phyloP scores from a whole-genome alignment of 257 asterid genomes.

The Scutellaria minor region DNA sequence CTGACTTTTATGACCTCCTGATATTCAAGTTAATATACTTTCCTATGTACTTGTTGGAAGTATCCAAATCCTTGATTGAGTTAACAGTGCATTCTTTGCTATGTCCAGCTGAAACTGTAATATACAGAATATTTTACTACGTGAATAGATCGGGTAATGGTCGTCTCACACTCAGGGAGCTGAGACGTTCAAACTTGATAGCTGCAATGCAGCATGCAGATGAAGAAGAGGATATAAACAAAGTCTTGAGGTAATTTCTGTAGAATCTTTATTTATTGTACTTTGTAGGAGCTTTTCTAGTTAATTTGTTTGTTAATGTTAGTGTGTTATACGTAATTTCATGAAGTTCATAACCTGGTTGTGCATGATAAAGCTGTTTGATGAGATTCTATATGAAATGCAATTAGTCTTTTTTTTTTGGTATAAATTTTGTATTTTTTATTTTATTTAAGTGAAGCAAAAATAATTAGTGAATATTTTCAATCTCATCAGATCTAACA shows the following conservation, averaged over 20 bases:
- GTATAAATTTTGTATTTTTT: too few relatives aligned
- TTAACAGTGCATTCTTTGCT: constrained; percentile 53
- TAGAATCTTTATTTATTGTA: constrained; percentile 13
- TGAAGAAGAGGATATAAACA: constrained; percentile 99
- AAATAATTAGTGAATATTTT: constrained; percentile 8
- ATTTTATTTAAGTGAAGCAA: not conserved
- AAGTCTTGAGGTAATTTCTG: constrained; percentile 79
- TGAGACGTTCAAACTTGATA: constrained; percentile 85
- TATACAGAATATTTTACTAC: constrained; percentile 96
- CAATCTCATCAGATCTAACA: constrained; percentile 8
- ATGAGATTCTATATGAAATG: constrained; percentile 4
- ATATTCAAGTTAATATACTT: constrained; percentile 30
- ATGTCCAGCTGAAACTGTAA: constrained; percentile 97
- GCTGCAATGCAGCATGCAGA: constrained; percentile 99
- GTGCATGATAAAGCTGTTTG: not conserved
- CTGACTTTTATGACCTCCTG: constrained; percentile 32
- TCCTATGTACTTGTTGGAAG: constrained; percentile 31
- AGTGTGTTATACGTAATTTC: not conserved
- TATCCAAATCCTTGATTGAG: constrained; percentile 30
- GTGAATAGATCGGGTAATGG: constrained; percentile 96
- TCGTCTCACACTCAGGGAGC: constrained; percentile 92
- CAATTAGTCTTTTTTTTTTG: not conserved
- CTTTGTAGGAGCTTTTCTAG: constrained; percentile 8
- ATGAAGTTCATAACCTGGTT: constrained; percentile 14
- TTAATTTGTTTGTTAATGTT: constrained; percentile 25